Evolutionary conservation across 169 alveolate species (phyloP), one percentile per base, ranked within the genome.

Genomic region (Cryptosporidium parvum): DNA sequence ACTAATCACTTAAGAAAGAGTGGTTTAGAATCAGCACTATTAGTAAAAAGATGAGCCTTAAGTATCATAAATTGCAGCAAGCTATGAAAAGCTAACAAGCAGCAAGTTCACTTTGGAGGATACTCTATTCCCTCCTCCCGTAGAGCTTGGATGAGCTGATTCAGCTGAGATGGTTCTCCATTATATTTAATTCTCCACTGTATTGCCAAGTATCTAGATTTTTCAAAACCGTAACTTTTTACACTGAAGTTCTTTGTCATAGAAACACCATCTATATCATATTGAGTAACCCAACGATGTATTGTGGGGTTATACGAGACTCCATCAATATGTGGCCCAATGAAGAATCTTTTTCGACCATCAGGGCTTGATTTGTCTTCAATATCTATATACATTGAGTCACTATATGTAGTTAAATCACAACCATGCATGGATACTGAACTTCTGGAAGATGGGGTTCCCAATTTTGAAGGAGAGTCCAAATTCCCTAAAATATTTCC

Each of bases 271-370:
- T 80, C 89, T 31, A 61, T n/a, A 12, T 80, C 80, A 42, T 80
- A 80, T 23, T 80, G 89, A 23, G 89, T n/a, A 14, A 80, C 89
- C 89, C 89, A 80, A n/a, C 89, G 89, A 37, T 80, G 75, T 29
- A 62, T 80, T 23, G 56, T 31, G 2, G 89, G 89, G 52, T 80
- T 80, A 21, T 80, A 80, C 14, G 39, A 45, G 12, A 80, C 89
- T 67, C 89, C 89, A 39, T 59, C 89, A 29, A 80, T 42, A 5
- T 80, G 9, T 21, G 89, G 89, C 8, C 89, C 89, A 39, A 80
- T 80, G 33, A 80, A 80, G 48, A 80, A 67, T 80, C 89, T 80
- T 62, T 62, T 80, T n/a, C 75, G 56, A 7, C 75, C 59, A 42
- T 62, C 45, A 21, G 89, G 65, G 18, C 48, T 39, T 39, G 75